Conservation (phyloP, 805 yeast genomes). For the Nakazawaea holstii region DNA sequence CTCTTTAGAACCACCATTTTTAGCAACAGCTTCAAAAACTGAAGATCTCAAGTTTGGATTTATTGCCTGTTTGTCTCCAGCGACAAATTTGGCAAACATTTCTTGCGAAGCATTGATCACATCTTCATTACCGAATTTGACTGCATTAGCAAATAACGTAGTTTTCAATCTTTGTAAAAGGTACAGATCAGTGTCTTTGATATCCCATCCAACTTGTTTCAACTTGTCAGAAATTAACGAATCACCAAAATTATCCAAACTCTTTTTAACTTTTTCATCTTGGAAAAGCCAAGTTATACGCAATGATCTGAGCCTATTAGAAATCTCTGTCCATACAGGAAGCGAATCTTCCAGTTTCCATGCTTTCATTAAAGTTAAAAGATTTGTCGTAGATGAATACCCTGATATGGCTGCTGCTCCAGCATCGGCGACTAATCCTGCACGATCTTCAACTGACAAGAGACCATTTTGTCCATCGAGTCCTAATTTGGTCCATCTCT, state of each 20-base stretch:
- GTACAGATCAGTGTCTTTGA: conserved; percentile 41
- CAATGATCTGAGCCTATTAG: conserved; percentile 51
- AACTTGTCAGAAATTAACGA: conserved; percentile 48
- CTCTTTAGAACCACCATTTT: conserved; percentile 29
- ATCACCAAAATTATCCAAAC: conserved; percentile 50
- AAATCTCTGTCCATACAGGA: conserved; percentile 46
- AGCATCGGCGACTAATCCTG: conserved; percentile 61
- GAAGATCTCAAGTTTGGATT: conserved; percentile 43
- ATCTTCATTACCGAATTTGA: conserved; percentile 24
- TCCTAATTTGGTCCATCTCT: conserved; percentile 48
- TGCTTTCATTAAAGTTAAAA: conserved; percentile 41
- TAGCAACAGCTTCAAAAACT: conserved; percentile 39
- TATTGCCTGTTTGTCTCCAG: conserved; percentile 40
- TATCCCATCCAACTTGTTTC: conserved; percentile 50
- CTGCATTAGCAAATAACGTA: conserved; percentile 33
- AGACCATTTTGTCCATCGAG: conserved; percentile 44
- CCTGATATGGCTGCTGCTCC: conserved; percentile 51
- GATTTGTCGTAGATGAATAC: conserved; percentile 38
- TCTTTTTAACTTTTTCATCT: conserved; percentile 39
- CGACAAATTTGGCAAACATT: conserved; percentile 30
- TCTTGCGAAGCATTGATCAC: conserved; percentile 27
- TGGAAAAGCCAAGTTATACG: conserved; percentile 68
- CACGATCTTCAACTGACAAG: conserved; percentile 54
- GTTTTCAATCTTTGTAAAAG: conserved; percentile 42
- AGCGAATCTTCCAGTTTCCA: conserved; percentile 49